A percentile compares a stretch with the other conserved stretches of the same genome.
Evolutionary conservation across 164 flowering plant genomes (phyloP).

Genomic region (Sextonia rubra): DNA sequence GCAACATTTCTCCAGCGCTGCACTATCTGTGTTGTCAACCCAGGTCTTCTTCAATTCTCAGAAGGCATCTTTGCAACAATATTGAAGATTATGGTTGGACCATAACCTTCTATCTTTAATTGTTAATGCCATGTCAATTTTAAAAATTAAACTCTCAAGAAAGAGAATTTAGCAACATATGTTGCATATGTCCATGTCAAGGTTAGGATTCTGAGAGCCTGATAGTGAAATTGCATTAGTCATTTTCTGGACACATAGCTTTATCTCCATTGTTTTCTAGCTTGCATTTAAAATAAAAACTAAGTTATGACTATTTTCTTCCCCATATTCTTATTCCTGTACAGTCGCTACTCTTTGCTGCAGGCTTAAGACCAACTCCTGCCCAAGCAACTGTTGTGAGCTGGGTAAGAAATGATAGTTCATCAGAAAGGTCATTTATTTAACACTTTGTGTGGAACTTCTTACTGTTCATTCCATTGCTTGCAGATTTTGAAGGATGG

Average conservation of each 20-base stretch:
- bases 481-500: constrained; percentile 87
- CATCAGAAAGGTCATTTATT: background rate
- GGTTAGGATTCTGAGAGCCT: background rate
- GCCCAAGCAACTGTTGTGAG: constrained; percentile 96
- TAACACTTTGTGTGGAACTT: background rate
- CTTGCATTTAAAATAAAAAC: constrained; percentile 5
- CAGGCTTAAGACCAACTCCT: constrained; percentile 97
- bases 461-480: constrained; percentile 15
- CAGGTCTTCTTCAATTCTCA: constrained; percentile 59
- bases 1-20: constrained; percentile 88
- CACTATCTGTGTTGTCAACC: constrained; percentile 88
- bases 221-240: background rate
- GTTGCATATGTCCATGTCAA: background rate
- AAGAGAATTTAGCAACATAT: background rate
- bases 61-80: background rate
- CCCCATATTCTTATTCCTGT: constrained; percentile 43
- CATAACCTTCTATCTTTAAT: background rate
- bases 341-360: constrained; percentile 98
- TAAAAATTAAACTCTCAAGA: background rate
- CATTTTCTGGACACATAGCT: background rate
- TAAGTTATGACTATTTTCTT: constrained; percentile 17
- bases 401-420: constrained; percentile 61
- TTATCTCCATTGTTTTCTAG: constrained; percentile 2
- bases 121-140: background rate
- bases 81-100: background rate